phyloP scores from a whole-genome alignment of 306 rosid genomes.

The Prunus mira region DNA sequence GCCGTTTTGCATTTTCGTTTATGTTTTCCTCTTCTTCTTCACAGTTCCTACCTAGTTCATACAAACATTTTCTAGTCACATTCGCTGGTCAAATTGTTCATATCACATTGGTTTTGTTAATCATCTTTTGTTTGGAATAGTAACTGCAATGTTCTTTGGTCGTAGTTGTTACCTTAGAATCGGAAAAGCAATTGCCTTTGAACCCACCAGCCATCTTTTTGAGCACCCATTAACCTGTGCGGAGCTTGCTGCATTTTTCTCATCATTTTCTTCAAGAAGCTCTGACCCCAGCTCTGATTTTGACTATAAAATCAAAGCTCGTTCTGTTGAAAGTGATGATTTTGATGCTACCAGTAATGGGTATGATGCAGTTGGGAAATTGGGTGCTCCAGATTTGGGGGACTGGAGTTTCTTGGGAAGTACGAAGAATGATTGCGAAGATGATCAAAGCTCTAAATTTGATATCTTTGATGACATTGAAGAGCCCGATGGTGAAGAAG shows the following conservation, averaged over 20 bases:
- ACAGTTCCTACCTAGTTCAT: neutral
- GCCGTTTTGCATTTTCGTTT: too few relatives aligned
- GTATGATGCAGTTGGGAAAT: conserved; percentile 27
- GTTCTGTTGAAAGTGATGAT: conserved; percentile 18
- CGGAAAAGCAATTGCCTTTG: conserved; percentile 15
- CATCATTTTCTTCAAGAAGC: conserved; percentile 32
- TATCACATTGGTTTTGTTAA: neutral
- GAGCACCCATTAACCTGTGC: conserved; percentile 16
- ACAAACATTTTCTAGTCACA: neutral
- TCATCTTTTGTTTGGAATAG: neutral
- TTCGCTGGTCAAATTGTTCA: neutral
- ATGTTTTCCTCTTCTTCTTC: neutral
- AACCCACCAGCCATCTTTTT: conserved; percentile 19
- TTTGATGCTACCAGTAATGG: conserved; percentile 16
- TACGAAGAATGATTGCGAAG: conserved; percentile 16
- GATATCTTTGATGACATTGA: conserved; percentile 20
- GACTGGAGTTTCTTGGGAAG: conserved; percentile 25
- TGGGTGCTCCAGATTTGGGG: conserved; percentile 33
- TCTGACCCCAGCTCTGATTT: conserved; percentile 21
- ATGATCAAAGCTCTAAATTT: conserved; percentile 10
- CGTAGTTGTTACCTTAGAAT: conserved; percentile 14
- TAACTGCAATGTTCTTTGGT: conserved; percentile 13
- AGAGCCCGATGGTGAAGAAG: conserved; percentile 31
- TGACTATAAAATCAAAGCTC: conserved; percentile 20
- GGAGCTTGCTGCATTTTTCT: conserved; percentile 24